Conservation (phyloP, 495 filamentous ascomycete species). For the Penicillium manginii region DNA sequence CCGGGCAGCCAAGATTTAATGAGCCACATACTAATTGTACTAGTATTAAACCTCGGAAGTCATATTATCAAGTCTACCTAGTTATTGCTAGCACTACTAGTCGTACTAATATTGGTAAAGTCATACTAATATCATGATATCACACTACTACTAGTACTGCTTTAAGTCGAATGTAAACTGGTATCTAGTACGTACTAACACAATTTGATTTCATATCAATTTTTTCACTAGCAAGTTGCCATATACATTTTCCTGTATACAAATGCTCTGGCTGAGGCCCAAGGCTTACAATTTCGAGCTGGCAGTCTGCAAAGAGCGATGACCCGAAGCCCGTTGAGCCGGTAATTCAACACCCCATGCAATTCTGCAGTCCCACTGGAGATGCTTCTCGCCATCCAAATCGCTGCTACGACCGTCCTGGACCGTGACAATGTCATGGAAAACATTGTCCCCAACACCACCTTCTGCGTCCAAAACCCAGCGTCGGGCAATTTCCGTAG, state of each 20-base stretch:
- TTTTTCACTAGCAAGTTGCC: not conserved
- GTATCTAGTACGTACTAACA: too few relatives aligned
- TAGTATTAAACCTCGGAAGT: not conserved
- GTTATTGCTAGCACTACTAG: too few relatives aligned
- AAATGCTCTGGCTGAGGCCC: not conserved
- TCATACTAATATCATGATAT: too few relatives aligned
- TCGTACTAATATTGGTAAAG: too few relatives aligned
- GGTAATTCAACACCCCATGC: slow-evolving; percentile 39
- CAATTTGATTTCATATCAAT: not conserved
- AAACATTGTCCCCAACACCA: slow-evolving; percentile 36
- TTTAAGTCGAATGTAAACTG: too few relatives aligned
- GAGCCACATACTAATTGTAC: too few relatives aligned
- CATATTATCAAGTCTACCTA: too few relatives aligned
- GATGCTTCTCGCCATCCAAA: slow-evolving; percentile 17
- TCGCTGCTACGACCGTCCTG: not conserved
- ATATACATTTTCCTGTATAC: not conserved
- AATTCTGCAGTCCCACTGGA: slow-evolving; percentile 40
- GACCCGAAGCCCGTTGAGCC: slow-evolving; percentile 24
- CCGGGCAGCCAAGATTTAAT: slow-evolving; percentile 23
- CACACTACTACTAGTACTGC: too few relatives aligned
- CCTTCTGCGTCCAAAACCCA: slow-evolving; percentile 36
- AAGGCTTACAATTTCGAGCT: slow-evolving; percentile 20
- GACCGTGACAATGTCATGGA: slow-evolving; percentile 31
- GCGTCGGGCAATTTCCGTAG: slow-evolving; percentile 35
- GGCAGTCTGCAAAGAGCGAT: slow-evolving; percentile 32